Evolutionary conservation across 225 moss, liverwort and hornwort species (phyloP), one percentile per base, ranked within the genome.

Genomic region (Physcomitrellopsis africana): DNA sequence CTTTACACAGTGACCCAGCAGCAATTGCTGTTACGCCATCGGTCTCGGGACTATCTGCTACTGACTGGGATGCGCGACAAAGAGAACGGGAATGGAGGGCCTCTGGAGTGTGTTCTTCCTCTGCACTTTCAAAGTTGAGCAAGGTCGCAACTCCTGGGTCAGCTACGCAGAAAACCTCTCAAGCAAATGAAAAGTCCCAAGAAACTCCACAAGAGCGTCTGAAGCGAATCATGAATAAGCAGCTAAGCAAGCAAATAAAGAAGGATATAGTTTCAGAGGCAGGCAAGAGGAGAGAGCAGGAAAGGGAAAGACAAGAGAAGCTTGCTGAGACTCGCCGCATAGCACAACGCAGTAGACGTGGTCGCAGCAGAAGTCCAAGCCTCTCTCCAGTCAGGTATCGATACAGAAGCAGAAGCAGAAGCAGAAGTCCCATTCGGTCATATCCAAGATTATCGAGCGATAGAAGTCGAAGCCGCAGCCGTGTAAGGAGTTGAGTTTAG

Each of bases 191-290:
- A 51, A 93, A 91, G 67, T 72, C 80, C 44, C 88, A 81, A 32
- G 99, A 99, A 78, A 99, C 99, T 1, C 99, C 99, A 3, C 99
- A 99, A 73, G 99, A 99, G 75, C 90, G 99, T 52, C 54, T 99
- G 85, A 89, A 95, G 77, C 83, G 99, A 43, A 99, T 99, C 59
- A 99, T 95, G 95, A 95, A 93, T 86, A 99, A 92, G 82, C 99
- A 99, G 79, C 81, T 99, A 44, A 99, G 83, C 75, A 99, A 93
- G 80, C 99, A 99, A 80, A 99, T 99, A 49, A 99, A 95, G 72
- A 99, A 99, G 80, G 99, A 99, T 24, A 99, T 95, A 0, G 93
- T 99, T 48, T 95, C 99, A n/a, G 99, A 95, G 80, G 86, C 92
- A 3, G 99, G 95, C 27, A 99, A 99, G 89, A 83, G 90, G 58